phyloP scores from a whole-genome alignment of 345 rosid species.

The Streptanthus diversifolius region DNA sequence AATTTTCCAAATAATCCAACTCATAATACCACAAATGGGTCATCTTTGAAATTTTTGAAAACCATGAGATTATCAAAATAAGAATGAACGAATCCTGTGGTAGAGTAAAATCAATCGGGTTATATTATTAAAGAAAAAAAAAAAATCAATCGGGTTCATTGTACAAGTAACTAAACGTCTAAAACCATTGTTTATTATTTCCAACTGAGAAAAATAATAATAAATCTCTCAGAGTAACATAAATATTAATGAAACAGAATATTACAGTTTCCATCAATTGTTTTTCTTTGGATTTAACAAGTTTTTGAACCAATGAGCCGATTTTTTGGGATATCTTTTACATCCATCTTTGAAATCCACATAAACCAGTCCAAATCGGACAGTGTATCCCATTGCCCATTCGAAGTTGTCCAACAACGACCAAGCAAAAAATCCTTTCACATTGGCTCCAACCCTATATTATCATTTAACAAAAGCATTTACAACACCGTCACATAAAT shows the following conservation, averaged over 20 bases:
- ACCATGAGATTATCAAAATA: not conserved
- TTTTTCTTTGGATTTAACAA: slow-evolving; percentile 16
- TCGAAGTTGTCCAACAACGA: slow-evolving; percentile 45
- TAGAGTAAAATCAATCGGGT: not conserved
- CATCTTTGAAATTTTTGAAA: not conserved
- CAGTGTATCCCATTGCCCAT: slow-evolving; percentile 42
- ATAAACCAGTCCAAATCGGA: slow-evolving; percentile 39
- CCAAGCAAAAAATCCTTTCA: slow-evolving; percentile 45
- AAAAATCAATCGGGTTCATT: not conserved
- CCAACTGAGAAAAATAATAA: not conserved
- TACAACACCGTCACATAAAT: not conserved
- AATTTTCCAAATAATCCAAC: not conserved
- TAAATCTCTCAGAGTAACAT: not conserved
- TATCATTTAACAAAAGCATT: slow-evolving; percentile 3
- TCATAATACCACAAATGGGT: not conserved
- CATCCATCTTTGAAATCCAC: slow-evolving; percentile 37
- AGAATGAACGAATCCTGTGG: not conserved
- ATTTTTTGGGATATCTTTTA: slow-evolving; percentile 36
- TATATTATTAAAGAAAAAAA: not conserved
- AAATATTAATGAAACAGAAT: not conserved
- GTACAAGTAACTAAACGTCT: not conserved
- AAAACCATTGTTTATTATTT: slow-evolving; percentile 13
- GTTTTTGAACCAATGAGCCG: slow-evolving; percentile 31
- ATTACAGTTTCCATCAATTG: slow-evolving; percentile 3
- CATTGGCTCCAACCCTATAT: slow-evolving; percentile 40